Evolutionary conservation across 164 flowering plant species (phyloP), one percentile per base, ranked within the genome.

Genomic region (Umbilicus rupestris): DNA sequence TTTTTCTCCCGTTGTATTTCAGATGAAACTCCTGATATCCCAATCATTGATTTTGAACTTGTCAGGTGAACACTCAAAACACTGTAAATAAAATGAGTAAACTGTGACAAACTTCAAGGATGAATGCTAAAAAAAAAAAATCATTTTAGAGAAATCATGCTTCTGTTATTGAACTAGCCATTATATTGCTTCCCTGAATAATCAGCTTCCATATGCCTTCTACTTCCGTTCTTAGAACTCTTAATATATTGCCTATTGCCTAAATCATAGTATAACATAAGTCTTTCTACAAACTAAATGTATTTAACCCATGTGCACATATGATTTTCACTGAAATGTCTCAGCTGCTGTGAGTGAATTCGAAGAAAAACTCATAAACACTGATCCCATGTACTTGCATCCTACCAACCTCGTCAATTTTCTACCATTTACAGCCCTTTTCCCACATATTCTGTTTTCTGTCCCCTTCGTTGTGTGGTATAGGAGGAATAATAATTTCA

Each of bases 1-100:
- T 94, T 94, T 76, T 91, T 94, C 86, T 94, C 97, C 76, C 74
- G 83, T 73, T 89, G 97, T 66, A 94, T 94, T 72, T 87, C 93
- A 58, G 91, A 82, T n/a, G 76, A 78, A 76, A 94, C 96, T 73
- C 96, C 96, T 72, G 81, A 63, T 73, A 94, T 76, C 74, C 99
- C 99, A 66, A 84, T 87, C 78, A 87, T 65, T 64, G 99, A 94
- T 79, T 94, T 94, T 66, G 99, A 89, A 73, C 99, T 94, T 65
- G 99, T 94, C 70, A 94, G 80, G 77, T 94, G 99, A 39, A 94
- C 87, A 74, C 97, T 86, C 70, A 94, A 39, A 68, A 91, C 97
- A 67, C 99, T 94, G 90, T 73, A 83, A 73, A 47, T 37, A 62
- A 64, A 24, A 69, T 28, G 15, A 59, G 24, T n/a, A 20, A 28